Base-by-base conservation (phyloP, 2,329 filamentous ascomycete species). In the Helminthosporium solani region DNA sequence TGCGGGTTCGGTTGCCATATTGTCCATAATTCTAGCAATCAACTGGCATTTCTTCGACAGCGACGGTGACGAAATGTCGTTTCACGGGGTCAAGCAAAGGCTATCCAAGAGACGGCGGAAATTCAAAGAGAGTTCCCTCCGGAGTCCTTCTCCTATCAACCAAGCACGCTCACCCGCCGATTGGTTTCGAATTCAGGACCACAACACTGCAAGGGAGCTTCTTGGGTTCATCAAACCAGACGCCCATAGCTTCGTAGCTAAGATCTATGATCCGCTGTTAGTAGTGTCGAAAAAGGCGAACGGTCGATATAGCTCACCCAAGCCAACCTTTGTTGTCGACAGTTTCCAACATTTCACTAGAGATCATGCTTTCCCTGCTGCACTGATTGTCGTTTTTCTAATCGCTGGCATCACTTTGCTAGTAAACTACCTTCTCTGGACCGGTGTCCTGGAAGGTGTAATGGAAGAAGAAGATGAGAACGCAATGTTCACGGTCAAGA, bases 41-140 rank as follows among this genome's bases (percentile, higher is more conserved):
- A 88, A 91, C 56, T 88, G 84, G 77, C 88, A 91, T 60, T 90
- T 90, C 54, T 86, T 87, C 52, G 84, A 85, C 36, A 78, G 78
- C 38, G 78, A 78, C 42, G 78, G 75, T 25, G 56, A 53, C 27
- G 47, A 56, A 14, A 38, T 68, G 4, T 67, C 66, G 5, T 37
- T 67, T 3, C 45, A 53, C 14, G 54, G 46, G 1, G 38, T 66
- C 15, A 56, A 53, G 36, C 55, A 49, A 7, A 42, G 60, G 16
- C 21, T 67, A 6, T 57, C 70, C 11, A 54, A 40, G 30, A 60
- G 42, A 47, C 53, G 46, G 30, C 55, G 39, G 44, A 25, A 38
- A 14, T 57, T 46, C 33, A 40, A 33, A 9, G 21, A 56, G 38
- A 16, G 41, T 34, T 39, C 46, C 14, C 23, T 44, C 7, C 62